A percentile compares a stretch with the other conserved stretches of the same genome.
Evolutionary conservation across 345 rosid genomes (phyloP).

Genomic region (Microthlaspi erraticum): DNA sequence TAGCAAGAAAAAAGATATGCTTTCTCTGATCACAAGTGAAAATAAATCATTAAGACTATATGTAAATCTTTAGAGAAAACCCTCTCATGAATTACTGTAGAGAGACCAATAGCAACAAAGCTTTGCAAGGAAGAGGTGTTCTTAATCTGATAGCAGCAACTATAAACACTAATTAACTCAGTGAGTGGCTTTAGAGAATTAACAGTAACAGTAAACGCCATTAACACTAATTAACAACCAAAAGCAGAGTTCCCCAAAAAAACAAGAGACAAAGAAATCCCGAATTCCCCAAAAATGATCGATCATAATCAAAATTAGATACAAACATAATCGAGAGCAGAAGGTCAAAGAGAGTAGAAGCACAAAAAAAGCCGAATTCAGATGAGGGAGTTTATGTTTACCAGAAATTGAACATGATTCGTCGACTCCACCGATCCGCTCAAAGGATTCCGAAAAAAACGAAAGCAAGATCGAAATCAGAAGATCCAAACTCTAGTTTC

Average conservation of each 20-base stretch:
- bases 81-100: not conserved
- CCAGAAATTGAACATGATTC: constrained; percentile 84
- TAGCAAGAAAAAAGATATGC: not conserved
- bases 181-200: not conserved
- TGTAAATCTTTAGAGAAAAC: not conserved
- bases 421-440: constrained; percentile 23
- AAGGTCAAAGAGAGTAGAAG: not conserved
- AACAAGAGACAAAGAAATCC: constrained; percentile 2
- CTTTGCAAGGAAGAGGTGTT: constrained; percentile 10
- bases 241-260: not conserved
- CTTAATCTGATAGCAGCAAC: not conserved
- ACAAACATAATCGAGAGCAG: not conserved
- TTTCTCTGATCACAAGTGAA: not conserved
- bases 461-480: not conserved
- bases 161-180: constrained; percentile 5
- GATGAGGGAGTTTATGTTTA: constrained; percentile 39
- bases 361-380: not conserved
- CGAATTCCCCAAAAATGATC: not conserved
- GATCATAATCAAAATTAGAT: not conserved
- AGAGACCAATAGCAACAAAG: not conserved
- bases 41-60: not conserved
- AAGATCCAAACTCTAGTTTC: not conserved
- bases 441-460: not conserved
- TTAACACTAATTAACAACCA: not conserved
- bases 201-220: not conserved